These are phyloP conservation scores for Verticillium klebahnii DNA, from an alignment of 2,329 filamentous ascomycete species.

Conservation along the genomic window DNA sequence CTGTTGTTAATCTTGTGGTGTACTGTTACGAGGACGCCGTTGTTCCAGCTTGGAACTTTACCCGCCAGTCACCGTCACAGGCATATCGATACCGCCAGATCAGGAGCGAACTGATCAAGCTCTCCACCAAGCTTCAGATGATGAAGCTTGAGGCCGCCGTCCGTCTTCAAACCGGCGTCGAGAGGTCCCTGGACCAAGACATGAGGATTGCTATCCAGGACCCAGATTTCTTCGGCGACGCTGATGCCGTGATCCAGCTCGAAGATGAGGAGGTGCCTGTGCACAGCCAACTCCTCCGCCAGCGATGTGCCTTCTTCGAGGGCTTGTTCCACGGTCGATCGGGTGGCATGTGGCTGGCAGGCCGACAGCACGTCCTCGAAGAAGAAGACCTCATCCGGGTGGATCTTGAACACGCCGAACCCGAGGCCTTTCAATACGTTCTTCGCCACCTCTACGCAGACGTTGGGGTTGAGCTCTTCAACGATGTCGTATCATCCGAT, in stretches of 20 bases:
- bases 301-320: constrained; percentile 87
- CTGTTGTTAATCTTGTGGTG: constrained; percentile 72
- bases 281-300: constrained; percentile 76
- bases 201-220: constrained; percentile 67
- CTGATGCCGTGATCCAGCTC: constrained; percentile 75
- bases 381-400: constrained; percentile 53
- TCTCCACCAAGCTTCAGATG: constrained; percentile 70
- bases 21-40: constrained; percentile 78
- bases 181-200: constrained; percentile 62
- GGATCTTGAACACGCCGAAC: constrained; percentile 76
- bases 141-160: constrained; percentile 70
- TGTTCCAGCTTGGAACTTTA: constrained; percentile 83
- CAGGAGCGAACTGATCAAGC: constrained; percentile 79
- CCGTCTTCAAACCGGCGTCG: constrained; percentile 65
- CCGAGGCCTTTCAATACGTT: constrained; percentile 71
- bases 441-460: constrained; percentile 82
- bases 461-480: constrained; percentile 73
- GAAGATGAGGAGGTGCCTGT: constrained; percentile 66
- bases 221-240: constrained; percentile 67
- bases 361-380: constrained; percentile 48
- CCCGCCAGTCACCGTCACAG: constrained; percentile 58
- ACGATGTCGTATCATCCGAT: constrained; percentile 64
- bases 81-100: constrained; percentile 75
- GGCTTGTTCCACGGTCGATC: constrained; percentile 87
- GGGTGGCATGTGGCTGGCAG: constrained; percentile 75